Conservation (phyloP, 148 eudicot species). For the Agrostemma githago region DNA sequence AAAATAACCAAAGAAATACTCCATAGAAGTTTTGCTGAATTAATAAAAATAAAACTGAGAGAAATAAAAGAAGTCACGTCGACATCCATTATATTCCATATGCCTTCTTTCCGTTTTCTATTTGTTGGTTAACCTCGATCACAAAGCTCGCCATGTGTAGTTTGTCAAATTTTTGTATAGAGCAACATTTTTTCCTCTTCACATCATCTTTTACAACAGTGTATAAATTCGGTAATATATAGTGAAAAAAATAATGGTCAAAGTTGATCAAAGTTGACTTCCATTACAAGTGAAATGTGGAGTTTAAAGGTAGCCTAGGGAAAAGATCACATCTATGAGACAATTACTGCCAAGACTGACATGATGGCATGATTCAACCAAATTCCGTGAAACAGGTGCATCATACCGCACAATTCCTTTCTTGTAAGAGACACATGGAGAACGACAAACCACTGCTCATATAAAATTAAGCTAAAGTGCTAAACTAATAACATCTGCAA, state of each 20-base stretch:
- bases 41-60: neutral
- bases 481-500: neutral
- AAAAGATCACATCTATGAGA: neutral
- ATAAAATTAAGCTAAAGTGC: neutral
- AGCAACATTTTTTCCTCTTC: too few species aligned
- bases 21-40: neutral
- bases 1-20: neutral
- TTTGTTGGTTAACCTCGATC: neutral
- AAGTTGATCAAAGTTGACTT: neutral
- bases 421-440: neutral
- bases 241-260: neutral
- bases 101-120: neutral
- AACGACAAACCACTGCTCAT: neutral
- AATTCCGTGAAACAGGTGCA: neutral
- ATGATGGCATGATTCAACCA: neutral
- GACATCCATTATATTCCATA: neutral
- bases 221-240: too few species aligned
- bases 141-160: neutral
- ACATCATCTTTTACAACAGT: too few species aligned
- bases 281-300: neutral
- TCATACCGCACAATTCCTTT: neutral
- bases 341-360: neutral
- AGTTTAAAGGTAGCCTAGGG: neutral
- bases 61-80: neutral
- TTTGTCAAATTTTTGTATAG: neutral